Evolutionary conservation across 2,329 filamentous ascomycete genomes (phyloP).

Genomic region (Parascedosporium putredinis): DNA sequence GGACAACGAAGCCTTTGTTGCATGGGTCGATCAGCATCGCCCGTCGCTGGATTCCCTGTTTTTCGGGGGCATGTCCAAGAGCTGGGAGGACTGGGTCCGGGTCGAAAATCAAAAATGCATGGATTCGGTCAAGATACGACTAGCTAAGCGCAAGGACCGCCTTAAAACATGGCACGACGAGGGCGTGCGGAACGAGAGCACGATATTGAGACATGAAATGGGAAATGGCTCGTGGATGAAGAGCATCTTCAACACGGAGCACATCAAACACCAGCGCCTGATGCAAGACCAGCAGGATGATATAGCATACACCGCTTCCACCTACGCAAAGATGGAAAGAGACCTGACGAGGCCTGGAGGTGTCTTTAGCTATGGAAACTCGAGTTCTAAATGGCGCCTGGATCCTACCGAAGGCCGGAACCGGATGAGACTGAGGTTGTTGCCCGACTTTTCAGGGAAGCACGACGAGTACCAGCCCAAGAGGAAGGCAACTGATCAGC

Average conservation of each 20-base stretch:
- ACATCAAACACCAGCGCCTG: constrained; percentile 80
- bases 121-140: constrained; percentile 60
- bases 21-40: constrained; percentile 78
- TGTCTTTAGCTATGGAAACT: constrained; percentile 55
- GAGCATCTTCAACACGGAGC: constrained; percentile 87
- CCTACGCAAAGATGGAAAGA: constrained; percentile 68
- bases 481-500: constrained; percentile 44
- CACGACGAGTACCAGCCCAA: constrained; percentile 78
- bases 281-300: constrained; percentile 93
- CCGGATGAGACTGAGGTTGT: constrained; percentile 79
- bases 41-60: constrained; percentile 73
- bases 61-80: constrained; percentile 66
- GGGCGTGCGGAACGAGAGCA: constrained; percentile 56
- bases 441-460: constrained; percentile 62
- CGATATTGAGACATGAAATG: constrained; percentile 72
- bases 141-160: constrained; percentile 69
- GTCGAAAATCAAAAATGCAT: constrained; percentile 72
- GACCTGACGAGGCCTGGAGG: constrained; percentile 72
- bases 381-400: constrained; percentile 71
- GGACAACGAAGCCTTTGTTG: constrained; percentile 78
- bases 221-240: constrained; percentile 87
- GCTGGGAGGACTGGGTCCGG: constrained; percentile 81
- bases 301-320: constrained; percentile 62
- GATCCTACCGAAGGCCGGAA: constrained; percentile 94
- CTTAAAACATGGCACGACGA: constrained; percentile 71